Percentiles rank a stretch among this genome's conserved stretches.
Conservation (phyloP, 768 basidiomycete species). For the Ephemerocybe angulata region DNA sequence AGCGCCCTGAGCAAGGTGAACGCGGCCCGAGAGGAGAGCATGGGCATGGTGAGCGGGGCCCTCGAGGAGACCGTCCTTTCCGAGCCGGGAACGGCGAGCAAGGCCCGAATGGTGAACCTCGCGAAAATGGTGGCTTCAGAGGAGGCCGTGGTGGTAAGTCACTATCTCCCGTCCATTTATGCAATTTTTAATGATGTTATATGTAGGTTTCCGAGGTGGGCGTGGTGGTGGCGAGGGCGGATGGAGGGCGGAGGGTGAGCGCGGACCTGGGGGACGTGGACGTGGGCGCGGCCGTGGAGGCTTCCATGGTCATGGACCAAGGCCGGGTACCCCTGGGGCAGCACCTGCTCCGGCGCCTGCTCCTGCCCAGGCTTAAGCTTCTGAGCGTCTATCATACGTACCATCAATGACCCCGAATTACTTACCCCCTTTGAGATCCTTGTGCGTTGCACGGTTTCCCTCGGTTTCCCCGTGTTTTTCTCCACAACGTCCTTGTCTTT, state of each 20-base stretch:
- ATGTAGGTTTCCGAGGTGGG: constrained; percentile 29
- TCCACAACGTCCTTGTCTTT: no score
- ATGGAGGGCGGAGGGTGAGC: constrained; percentile 37
- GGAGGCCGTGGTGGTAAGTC: constrained; percentile 36
- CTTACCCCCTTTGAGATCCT: no score
- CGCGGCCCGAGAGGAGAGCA: constrained; percentile 30
- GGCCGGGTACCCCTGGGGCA: background rate
- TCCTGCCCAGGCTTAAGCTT: no score
- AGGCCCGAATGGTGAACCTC: constrained; percentile 34
- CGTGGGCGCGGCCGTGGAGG: constrained; percentile 37
- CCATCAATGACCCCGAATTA: no score
- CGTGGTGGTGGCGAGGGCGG: constrained; percentile 22
- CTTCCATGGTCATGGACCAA: constrained; percentile 32
- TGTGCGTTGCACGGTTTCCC: no score
- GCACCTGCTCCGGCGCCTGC: background rate
- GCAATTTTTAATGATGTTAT: background rate
- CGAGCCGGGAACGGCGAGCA: constrained; percentile 12
- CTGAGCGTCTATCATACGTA: no score
- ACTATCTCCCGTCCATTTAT: background rate
- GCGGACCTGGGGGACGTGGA: constrained; percentile 23
- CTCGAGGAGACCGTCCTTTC: no score
- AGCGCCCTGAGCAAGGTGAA: constrained; percentile 17
- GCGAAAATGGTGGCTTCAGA: constrained; percentile 29
- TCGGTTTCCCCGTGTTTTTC: no score
- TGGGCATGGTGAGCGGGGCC: constrained; percentile 22